phyloP scores from a whole-genome alignment of 1,284 basidiomycete genomes.

The Somion occarium region DNA sequence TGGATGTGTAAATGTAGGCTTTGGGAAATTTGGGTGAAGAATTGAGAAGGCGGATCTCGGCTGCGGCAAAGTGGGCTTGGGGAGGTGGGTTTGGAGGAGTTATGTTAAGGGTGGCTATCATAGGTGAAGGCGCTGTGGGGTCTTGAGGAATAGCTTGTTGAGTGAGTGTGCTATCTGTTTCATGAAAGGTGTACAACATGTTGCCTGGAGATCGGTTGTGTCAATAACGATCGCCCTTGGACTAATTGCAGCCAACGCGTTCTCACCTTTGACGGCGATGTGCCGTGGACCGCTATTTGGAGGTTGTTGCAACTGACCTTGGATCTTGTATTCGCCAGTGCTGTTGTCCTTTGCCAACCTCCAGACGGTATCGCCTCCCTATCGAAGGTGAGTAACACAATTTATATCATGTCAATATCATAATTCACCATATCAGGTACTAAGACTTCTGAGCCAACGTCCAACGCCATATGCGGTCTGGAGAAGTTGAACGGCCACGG shows the following conservation, averaged over 20 bases:
- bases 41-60: constrained; percentile 37
- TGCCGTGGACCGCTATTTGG: constrained; percentile 64
- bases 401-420: too few relatives aligned
- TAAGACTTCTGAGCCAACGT: constrained; percentile 49
- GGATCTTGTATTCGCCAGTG: constrained; percentile 43
- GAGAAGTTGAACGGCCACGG: constrained; percentile 25
- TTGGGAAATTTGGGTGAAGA: constrained; percentile 26
- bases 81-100: constrained; percentile 45
- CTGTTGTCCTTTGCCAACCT: constrained; percentile 38
- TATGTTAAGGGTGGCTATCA: constrained; percentile 52
- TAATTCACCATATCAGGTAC: constrained; percentile 57
- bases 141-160: constrained; percentile 52
- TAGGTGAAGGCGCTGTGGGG: constrained; percentile 37
- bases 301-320: constrained; percentile 60
- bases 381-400: not conserved
- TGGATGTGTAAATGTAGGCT: constrained; percentile 35
- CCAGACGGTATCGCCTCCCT: constrained; percentile 68
- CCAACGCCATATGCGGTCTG: constrained; percentile 60
- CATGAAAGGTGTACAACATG: constrained; percentile 58
- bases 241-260: too few relatives aligned
- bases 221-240: too few relatives aligned
- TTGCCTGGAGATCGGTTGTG: too few relatives aligned
- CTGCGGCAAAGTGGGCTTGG: constrained; percentile 47
- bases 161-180: constrained; percentile 57
- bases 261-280: constrained; percentile 49